A percentile compares a stretch with the other conserved stretches of the same genome.
Conservation (phyloP, 805 yeast species). For the Pichia heedii region DNA sequence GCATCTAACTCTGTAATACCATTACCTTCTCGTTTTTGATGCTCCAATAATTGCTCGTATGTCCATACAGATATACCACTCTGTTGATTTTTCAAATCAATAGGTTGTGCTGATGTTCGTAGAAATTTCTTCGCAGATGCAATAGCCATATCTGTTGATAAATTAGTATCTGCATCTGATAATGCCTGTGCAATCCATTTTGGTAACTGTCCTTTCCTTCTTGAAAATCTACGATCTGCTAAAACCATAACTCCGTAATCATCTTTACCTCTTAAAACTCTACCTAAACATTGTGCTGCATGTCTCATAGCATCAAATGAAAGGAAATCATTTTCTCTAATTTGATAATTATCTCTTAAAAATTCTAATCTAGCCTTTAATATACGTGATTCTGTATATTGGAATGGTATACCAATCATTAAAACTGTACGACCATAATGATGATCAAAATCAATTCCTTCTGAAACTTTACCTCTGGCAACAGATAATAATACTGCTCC, state of each 20-base stretch:
- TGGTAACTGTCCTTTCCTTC: conserved; percentile 82
- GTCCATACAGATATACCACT: conserved; percentile 89
- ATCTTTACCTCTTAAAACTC: conserved; percentile 95
- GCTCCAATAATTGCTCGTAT: conserved; percentile 49
- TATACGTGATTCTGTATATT: conserved; percentile 94
- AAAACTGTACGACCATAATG: conserved; percentile 96
- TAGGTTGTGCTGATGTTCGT: conserved; percentile 90
- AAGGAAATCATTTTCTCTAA: conserved; percentile 85
- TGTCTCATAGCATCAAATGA: conserved; percentile 99
- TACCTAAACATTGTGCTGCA: conserved; percentile 97
- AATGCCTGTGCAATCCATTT: conserved; percentile 96
- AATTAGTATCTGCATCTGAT: conserved; percentile 80
- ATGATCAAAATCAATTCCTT: conserved; percentile 98
- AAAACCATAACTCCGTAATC: conserved; percentile 98
- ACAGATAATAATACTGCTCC: conserved; percentile 95
- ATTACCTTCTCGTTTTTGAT: conserved; percentile 43
- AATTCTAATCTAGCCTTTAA: conserved; percentile 92
- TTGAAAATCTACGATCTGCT: conserved; percentile 87
- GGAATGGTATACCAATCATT: conserved; percentile 99
- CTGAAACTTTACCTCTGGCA: conserved; percentile 98
- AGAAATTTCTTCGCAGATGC: conserved; percentile 90
- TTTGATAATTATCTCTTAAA: conserved; percentile 84
- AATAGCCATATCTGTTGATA: conserved; percentile 95
- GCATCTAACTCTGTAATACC: conserved; percentile 23
- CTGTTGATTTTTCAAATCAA: conserved; percentile 80